Base-by-base conservation (phyloP, 2,329 filamentous ascomycete genomes). In the Lasiodiplodia theobromae region DNA sequence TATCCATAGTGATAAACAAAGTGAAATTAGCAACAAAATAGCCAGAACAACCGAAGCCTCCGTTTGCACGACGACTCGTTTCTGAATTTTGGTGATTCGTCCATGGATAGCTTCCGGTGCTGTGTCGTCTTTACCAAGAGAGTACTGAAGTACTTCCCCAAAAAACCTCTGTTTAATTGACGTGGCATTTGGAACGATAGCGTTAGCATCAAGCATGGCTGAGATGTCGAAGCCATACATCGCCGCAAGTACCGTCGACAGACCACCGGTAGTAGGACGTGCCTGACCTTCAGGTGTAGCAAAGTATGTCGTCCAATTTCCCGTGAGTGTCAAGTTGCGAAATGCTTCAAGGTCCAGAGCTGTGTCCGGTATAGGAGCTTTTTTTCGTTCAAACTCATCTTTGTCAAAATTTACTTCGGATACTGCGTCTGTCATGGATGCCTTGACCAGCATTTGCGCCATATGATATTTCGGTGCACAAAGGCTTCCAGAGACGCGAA, bases 131-230 rank as follows among this genome's bases (percentile, higher is more conserved):
- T 52, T 23, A 8, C 31, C 57, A 3, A 74, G 38, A 4, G 72
- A 58, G 12, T 71, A 69, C n/a, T 68, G 70, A 2, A 74, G 16
- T 3, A 49, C 62, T 44, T 75, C 72, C 10, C 65, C 69, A 8
- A 73, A 72, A 23, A 74, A 69, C 2, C 73, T 70, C 14, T 72
- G 70, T 58, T 73, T 75, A 16, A 72, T 57, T 28, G 51, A 66
- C 18, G 53, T 66, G 16, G 71, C 71, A 21, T 53, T 31, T 1
- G n/a, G 11, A 6, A 57, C 31, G 8, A 38, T n/a, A 7, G 10
- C 31, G 5, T n/a, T 1, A 7, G 21, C 31, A 12, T 34, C 54
- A 2, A 57, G 18, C 31, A 57, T 57, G 7, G 18, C 34, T 21
- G 18, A 18, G 8, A 47, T 11, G 10, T 47, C 44, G 11, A 47